phyloP scores from a whole-genome alignment of 805 yeast genomes.

The Saitoella complicata region DNA sequence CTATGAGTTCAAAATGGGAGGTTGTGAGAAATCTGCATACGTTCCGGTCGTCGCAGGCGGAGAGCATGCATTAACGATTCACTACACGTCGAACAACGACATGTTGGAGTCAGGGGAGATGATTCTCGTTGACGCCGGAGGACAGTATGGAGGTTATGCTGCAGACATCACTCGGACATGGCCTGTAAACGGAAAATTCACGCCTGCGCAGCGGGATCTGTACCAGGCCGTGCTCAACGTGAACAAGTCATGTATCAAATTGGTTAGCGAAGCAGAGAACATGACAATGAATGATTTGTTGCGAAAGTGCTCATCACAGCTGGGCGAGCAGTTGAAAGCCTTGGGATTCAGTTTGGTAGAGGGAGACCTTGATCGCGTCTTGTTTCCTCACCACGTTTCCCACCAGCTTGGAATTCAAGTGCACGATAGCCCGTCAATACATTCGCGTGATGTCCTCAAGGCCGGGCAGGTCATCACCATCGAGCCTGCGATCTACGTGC shows the following conservation, averaged over 20 bases:
- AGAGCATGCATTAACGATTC: conserved; percentile 73
- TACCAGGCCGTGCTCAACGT: conserved; percentile 80
- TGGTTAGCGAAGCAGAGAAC: conserved; percentile 40
- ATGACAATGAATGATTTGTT: conserved; percentile 62
- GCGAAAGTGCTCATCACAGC: conserved; percentile 17
- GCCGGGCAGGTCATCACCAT: conserved; percentile 78
- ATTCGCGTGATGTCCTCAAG: conserved; percentile 37
- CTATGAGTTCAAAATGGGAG: conserved; percentile 66
- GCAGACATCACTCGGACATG: conserved; percentile 93
- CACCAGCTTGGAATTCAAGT: conserved; percentile 76
- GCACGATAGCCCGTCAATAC: conserved; percentile 57
- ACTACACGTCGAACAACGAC: conserved; percentile 86
- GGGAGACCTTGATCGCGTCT: conserved; percentile 16
- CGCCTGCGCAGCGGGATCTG: conserved; percentile 65
- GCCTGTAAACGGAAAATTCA: conserved; percentile 70
- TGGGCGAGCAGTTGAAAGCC: neutral
- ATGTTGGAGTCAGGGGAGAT: conserved; percentile 47
- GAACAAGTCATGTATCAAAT: conserved; percentile 57
- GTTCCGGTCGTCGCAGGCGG: conserved; percentile 97
- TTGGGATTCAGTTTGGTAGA: conserved; percentile 6
- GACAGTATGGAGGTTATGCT: conserved; percentile 80
- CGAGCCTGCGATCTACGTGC: conserved; percentile 92
- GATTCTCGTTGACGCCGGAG: conserved; percentile 92
- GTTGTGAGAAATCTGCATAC: conserved; percentile 81
- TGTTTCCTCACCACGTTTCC: conserved; percentile 91